These are phyloP conservation scores for Komagataella mondaviorum DNA, from an alignment of 805 yeast genomes.

Conservation along the genomic window DNA sequence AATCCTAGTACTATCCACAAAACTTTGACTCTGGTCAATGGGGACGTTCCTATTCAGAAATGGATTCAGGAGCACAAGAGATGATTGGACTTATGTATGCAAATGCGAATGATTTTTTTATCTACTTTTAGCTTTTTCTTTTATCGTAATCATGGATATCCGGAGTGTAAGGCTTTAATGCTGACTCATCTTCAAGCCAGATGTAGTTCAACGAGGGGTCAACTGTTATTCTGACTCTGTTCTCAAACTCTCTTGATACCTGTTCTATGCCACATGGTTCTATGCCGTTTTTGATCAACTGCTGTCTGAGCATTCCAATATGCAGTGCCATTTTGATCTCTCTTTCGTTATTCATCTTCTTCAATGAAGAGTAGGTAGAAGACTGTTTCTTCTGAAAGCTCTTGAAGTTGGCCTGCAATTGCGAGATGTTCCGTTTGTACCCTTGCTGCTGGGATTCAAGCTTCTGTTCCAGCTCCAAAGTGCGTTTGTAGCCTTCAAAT, in stretches of 20 bases:
- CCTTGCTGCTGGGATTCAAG: neutral
- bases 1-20: conserved; percentile 25
- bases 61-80: neutral
- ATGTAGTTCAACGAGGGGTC: neutral
- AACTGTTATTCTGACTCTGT: conserved; percentile 24
- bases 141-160: conserved; percentile 45
- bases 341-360: conserved; percentile 12
- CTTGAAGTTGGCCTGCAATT: conserved; percentile 31
- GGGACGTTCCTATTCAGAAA: conserved; percentile 16
- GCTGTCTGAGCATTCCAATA: conserved; percentile 50
- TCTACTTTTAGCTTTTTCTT: neutral
- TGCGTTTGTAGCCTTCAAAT: neutral
- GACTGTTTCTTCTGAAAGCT: conserved; percentile 32
- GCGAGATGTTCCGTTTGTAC: neutral
- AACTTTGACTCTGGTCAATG: conserved; percentile 29
- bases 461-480: neutral
- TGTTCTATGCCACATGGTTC: conserved; percentile 38
- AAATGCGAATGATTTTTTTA: neutral
- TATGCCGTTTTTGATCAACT: conserved; percentile 38
- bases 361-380: neutral
- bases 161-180: conserved; percentile 35
- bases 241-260: conserved; percentile 42
- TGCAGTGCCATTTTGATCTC: conserved; percentile 54
- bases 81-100: neutral
- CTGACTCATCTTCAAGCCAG: neutral